Base-by-base conservation (phyloP, 2,329 filamentous ascomycete genomes). In the Aspergillus awamori region DNA sequence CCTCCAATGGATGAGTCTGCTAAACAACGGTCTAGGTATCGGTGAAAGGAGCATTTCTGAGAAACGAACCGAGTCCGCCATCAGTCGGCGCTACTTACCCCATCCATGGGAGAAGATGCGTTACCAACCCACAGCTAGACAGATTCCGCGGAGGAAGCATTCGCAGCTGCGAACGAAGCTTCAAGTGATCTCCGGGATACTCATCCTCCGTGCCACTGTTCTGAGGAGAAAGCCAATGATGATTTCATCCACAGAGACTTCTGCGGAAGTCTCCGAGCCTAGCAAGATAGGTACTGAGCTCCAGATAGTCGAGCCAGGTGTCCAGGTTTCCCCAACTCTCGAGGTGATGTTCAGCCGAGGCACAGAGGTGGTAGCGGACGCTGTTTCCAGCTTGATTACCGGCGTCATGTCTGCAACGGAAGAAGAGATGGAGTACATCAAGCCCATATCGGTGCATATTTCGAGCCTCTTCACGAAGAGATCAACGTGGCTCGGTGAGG, bases 181-280 rank as follows among this genome's bases (percentile, higher is more conserved):
- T 2, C 57, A 59, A 26, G 57, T 58, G 10, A 39, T 59, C 8
- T 39, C 56, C 8, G 57, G 48, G 15, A 20, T 62, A 0, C 52
- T 62, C 43, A 47, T 43, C 10, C 52, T 62, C 5, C 51, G 30
- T 43, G 56, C 60, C 22, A 52, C 52, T 36, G 43, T 45, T 13
- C 17, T 41, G n/a, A 48, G 38, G 20, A 49, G 33, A 38, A 20
- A 13, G 22, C 10, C 15, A 15, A 24, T 5, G 15, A 36, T 45
- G 15, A 36, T 4, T 7, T 24, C 10, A 36, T 17, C 22, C 13
- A 28, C n/a, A 7, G 11, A 28, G 7, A 4, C 2, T 22, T 30
- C 8, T 4, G 8, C 7, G 4, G 26, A 47, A 10, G 5, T 7
- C 10, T 13, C 26, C 13, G 8, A 33, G n/a, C 10, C 47, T 17